These are phyloP conservation scores for Combretum micranthum DNA, from an alignment of 345 rosid species.

Conservation along the genomic window DNA sequence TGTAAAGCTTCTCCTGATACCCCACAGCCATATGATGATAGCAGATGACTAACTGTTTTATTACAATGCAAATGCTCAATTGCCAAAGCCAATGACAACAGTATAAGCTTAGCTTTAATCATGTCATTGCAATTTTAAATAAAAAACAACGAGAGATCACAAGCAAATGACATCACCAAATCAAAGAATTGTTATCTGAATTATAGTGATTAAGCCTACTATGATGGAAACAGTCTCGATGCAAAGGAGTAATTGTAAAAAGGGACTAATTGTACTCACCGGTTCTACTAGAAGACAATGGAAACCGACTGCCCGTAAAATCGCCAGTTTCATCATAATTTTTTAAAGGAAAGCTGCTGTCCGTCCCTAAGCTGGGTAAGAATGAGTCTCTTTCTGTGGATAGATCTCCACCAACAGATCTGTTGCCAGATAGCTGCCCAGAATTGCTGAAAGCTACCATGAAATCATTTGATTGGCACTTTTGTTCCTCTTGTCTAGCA, in stretches of 20 bases:
- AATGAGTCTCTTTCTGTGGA: conserved; percentile 30
- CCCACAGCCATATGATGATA: too few relatives aligned
- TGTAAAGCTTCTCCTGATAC: too few relatives aligned
- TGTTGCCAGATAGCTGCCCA: conserved; percentile 34
- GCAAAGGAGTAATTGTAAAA: neutral
- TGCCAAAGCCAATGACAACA: too few relatives aligned
- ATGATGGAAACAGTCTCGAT: too few relatives aligned
- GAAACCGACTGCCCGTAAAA: conserved; percentile 23
- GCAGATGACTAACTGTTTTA: too few relatives aligned
- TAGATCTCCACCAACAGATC: conserved; percentile 31
- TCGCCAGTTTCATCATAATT: conserved; percentile 41
- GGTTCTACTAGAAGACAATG: conserved; percentile 41
- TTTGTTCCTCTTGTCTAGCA: conserved; percentile 66
- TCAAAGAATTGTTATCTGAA: neutral
- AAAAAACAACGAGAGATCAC: too few relatives aligned
- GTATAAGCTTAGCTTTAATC: too few relatives aligned
- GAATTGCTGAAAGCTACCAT: conserved; percentile 24
- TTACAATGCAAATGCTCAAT: too few relatives aligned
- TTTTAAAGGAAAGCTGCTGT: conserved; percentile 42
- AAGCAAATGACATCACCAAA: neutral
- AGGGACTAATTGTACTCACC: neutral
- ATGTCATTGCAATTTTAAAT: too few relatives aligned
- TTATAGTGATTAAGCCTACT: neutral
- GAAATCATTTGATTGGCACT: conserved; percentile 28
- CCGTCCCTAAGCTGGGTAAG: conserved; percentile 32